Evolutionary conservation across 106 monocot species (phyloP), one percentile per base, ranked within the genome.

Genomic region (Dendrobium catenatum): DNA sequence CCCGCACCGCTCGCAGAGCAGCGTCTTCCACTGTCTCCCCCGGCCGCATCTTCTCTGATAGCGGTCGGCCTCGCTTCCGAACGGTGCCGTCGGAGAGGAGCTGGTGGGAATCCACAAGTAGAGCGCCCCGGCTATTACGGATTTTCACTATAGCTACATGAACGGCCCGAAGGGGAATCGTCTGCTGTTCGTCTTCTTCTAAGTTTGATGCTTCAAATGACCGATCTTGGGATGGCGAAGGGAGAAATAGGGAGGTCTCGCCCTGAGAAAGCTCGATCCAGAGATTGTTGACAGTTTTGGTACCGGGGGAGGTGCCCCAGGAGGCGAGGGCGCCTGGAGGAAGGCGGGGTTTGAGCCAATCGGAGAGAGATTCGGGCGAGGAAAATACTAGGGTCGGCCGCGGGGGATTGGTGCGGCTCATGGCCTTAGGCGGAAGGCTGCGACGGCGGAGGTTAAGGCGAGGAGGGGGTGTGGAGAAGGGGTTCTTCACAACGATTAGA

Each of bases 11-110:
- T 49, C 96, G 79, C 3, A 20, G 29, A 37, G 84, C 90, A 0
- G 96, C 94, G 4, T 86, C 96, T 68, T 92, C 90, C 26, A 89
- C 78, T 20, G 92, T 76, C 85, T 96, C 96, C 70, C 93, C 90
- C 26, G 96, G 94, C 49, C 73, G 74, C 96, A 96, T 96, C 96
- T 96, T 92, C 89, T 96, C 96, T 1, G 96, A 94, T 16, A 94
- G 85, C 7, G 90, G 92, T 4, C 93, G 79, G 20, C 51, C 46
- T 40, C 96, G 82, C 40, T n/a, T 22, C 27, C 96, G 80, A 58
- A 92, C 29, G 31, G 89, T 66, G 58, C 95, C 95, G 54, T 96
- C 93, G 42, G 94, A 94, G 49, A 96, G 88, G 31, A 96, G 91
- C 86, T 96, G 96, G 77, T 84, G 85, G 29, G 94, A 82, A 68